Evolutionary conservation across 2,329 filamentous ascomycete genomes (phyloP), one percentile per base, ranked within the genome.

Genomic region (Penicillium hesseltinei): DNA sequence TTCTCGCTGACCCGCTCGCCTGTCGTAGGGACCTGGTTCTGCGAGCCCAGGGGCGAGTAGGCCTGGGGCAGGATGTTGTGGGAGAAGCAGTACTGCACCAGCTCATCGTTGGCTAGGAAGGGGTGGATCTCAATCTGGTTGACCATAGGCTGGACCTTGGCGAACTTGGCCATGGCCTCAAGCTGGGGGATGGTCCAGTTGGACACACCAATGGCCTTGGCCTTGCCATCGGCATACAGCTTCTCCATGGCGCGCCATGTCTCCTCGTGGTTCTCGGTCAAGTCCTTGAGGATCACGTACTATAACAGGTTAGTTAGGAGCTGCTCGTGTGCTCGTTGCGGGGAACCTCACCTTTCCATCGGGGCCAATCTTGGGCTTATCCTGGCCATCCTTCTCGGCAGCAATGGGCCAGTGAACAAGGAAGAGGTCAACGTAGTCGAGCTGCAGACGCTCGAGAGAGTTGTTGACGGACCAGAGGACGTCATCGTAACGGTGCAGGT

Each of bases 381-480:
- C 63, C 75, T 76, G 64, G 72, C 71, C 66, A 25, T 83, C 75
- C 70, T 78, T 80, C 76, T 84, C 81, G 13, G 80, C 73, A 11
- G 76, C 75, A 65, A 79, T 76, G 27, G 80, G 80, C 71, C 78
- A 82, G 72, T 83, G 81, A 15, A 83, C 70, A 40, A 84, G 73
- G 73, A 89, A 91, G 45, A 90, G 80, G 71, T 92, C 88, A 10
- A 92, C 82, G 68, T 91, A 90, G 62, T 88, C 84, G 27, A 89
- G 75, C 17, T 81, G 80, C n/a, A 91, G 82, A 63, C 84, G 87
- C 71, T 81, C 73, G 35, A 92, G 82, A 1, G 86, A 88, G 60
- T 79, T 72, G 15, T 82, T 70, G 61, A 91, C 80, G 15, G 83
- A 81, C 59, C 81, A 78, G 60, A 75, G 62, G 7, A 81, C 76